phyloP scores from a whole-genome alignment of 176 grass and related monocot species.

The Aegilops tauschii region DNA sequence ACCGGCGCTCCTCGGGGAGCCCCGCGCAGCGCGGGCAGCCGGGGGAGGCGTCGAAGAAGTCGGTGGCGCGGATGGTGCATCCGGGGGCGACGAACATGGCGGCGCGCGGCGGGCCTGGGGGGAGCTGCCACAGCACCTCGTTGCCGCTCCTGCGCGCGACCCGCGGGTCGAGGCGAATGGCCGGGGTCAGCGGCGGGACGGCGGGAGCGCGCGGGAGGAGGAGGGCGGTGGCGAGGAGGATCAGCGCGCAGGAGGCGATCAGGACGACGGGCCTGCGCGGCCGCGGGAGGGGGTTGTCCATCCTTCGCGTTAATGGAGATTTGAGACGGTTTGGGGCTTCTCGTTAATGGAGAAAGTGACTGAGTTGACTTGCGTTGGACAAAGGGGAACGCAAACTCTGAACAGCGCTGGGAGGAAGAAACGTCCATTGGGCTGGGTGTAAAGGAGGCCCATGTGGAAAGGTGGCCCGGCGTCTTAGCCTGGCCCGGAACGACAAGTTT shows the following conservation, averaged over 20 bases:
- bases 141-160: constrained; percentile 53
- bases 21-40: constrained; percentile 60
- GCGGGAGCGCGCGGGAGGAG: constrained; percentile 18
- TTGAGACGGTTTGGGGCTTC: background rate
- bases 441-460: background rate
- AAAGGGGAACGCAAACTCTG: background rate
- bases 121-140: constrained; percentile 82
- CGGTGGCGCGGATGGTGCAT: constrained; percentile 71
- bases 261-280: background rate
- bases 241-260: constrained; percentile 21
- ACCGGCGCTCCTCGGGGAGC: constrained; percentile 81
- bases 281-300: constrained; percentile 20
- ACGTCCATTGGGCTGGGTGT: background rate
- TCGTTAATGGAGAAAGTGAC: background rate
- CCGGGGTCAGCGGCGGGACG: background rate
- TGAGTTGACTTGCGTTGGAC: background rate
- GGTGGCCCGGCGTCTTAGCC: background rate
- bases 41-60: constrained; percentile 83
- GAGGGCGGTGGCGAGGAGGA: constrained; percentile 40
- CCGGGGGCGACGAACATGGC: constrained; percentile 76
- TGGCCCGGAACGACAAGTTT: background rate
- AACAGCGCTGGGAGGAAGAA: background rate
- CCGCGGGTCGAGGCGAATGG: constrained; percentile 53
- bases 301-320: background rate
- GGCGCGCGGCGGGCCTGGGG: constrained; percentile 40